These are phyloP conservation scores for Didymella segeticola DNA, from an alignment of 2,329 filamentous ascomycete species.

Conservation along the genomic window DNA sequence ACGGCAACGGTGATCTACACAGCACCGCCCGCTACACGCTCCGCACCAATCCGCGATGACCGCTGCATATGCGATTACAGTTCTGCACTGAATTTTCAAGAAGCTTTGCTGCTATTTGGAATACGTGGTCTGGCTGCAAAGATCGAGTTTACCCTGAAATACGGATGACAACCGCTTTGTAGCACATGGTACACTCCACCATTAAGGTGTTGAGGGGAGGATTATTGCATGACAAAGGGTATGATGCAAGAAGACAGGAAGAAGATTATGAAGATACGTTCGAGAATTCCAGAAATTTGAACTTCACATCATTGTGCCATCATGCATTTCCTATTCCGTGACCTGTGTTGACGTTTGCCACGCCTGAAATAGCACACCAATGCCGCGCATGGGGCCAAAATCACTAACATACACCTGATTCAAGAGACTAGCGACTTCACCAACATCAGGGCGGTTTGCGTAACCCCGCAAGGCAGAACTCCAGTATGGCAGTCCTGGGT, in stretches of 20 bases:
- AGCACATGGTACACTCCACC: slow-evolving; percentile 27
- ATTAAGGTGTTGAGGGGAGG: slow-evolving; percentile 32
- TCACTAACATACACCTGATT: neutral
- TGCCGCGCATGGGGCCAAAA: neutral
- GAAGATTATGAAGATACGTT: slow-evolving; percentile 1
- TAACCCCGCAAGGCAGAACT: neutral
- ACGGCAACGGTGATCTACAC: slow-evolving; percentile 14
- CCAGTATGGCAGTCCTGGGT: slow-evolving; percentile 1
- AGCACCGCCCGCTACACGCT: slow-evolving; percentile 31
- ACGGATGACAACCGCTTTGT: slow-evolving; percentile 19
- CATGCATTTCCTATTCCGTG: slow-evolving; percentile 6
- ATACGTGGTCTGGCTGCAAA: slow-evolving; percentile 9
- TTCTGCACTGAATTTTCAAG: slow-evolving; percentile 30
- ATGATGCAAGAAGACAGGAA: slow-evolving; percentile 16
- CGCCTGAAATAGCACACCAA: slow-evolving; percentile 8
- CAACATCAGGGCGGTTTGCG: neutral
- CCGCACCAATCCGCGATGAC: slow-evolving; percentile 24
- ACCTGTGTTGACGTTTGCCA: slow-evolving; percentile 18
- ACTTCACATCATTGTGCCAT: slow-evolving; percentile 23
- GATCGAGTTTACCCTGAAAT: slow-evolving; percentile 18
- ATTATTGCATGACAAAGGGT: slow-evolving; percentile 3
- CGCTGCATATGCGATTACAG: slow-evolving; percentile 20
- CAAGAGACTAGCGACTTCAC: neutral
- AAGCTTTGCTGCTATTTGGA: slow-evolving; percentile 35
- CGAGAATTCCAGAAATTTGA: slow-evolving; percentile 15